Evolutionary conservation across 352 stramenopile species (phyloP).

Genomic region (Pythium coloratum): DNA sequence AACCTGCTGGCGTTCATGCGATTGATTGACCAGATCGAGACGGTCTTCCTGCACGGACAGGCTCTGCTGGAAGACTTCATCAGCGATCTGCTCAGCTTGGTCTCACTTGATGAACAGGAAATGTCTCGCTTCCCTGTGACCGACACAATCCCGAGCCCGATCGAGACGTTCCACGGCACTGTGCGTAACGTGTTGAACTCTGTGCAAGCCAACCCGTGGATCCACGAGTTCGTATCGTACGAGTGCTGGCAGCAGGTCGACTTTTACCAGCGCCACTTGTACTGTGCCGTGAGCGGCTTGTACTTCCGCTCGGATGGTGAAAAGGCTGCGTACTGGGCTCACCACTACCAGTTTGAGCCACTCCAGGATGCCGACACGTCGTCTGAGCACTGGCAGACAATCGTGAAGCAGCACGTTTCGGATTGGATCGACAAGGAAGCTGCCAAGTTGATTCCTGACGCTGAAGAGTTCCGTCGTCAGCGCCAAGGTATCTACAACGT

Average conservation of each 20-base stretch:
- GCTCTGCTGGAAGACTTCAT: conserved; percentile 62
- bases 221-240: conserved; percentile 59
- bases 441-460: conserved; percentile 59
- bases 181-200: conserved; percentile 72
- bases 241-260: conserved; percentile 58
- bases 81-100: conserved; percentile 48
- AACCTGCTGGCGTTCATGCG: conserved; percentile 63
- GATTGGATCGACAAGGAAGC: conserved; percentile 54
- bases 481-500: conserved; percentile 73
- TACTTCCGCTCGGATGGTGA: conserved; percentile 58
- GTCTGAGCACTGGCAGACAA: conserved; percentile 36
- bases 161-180: conserved; percentile 76
- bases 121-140: conserved; percentile 49
- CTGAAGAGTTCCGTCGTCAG: conserved; percentile 49
- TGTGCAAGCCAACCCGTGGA: conserved; percentile 64
- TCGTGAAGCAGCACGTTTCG: conserved; percentile 47
- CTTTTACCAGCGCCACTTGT: conserved; percentile 60
- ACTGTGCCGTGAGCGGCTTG: conserved; percentile 72
- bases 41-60: conserved; percentile 69
- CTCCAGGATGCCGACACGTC: conserved; percentile 25
- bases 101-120: conserved; percentile 41
- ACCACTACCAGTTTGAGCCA: conserved; percentile 67
- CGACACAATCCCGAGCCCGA: conserved; percentile 62
- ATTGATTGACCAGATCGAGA: conserved; percentile 74
- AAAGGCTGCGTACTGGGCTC: conserved; percentile 54